phyloP scores from a whole-genome alignment of 345 rosid species.

The Isatis tinctoria region DNA sequence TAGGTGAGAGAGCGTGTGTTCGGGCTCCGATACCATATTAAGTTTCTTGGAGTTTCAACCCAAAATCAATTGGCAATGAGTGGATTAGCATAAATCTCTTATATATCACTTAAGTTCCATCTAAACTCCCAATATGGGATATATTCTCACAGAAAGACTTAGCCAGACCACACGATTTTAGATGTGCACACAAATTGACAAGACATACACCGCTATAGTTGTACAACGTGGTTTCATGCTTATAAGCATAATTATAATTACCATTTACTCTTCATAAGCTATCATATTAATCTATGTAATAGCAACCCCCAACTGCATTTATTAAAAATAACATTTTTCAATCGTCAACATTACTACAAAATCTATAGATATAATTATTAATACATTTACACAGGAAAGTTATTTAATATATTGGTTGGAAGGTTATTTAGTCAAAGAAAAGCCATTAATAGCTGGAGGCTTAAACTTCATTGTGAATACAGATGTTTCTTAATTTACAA shows the following conservation, averaged over 20 bases:
- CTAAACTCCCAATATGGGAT: no score
- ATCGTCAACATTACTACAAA: constrained; percentile 12
- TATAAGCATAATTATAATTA: neutral
- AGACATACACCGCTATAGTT: neutral
- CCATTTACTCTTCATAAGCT: constrained; percentile 14
- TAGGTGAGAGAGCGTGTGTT: no score
- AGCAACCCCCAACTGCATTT: constrained; percentile 27
- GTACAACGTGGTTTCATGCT: constrained; percentile 5
- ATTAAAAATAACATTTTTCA: constrained; percentile 12
- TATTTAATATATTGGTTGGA: constrained; percentile 27
- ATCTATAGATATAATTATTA: constrained; percentile 1
- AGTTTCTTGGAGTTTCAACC: no score
- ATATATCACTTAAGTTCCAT: no score
- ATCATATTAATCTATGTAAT: constrained; percentile 14
- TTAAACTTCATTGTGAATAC: neutral
- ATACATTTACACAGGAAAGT: neutral
- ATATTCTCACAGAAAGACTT: no score
- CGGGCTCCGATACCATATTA: no score
- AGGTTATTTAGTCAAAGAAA: constrained; percentile 31
- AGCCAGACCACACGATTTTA: neutral
- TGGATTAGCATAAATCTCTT: no score
- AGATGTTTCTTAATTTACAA: constrained; percentile 9
- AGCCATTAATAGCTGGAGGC: constrained; percentile 22
- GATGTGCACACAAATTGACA: neutral
- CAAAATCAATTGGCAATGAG: no score